phyloP scores from a whole-genome alignment of 345 rosid species.

The Orychophragmus violaceus region DNA sequence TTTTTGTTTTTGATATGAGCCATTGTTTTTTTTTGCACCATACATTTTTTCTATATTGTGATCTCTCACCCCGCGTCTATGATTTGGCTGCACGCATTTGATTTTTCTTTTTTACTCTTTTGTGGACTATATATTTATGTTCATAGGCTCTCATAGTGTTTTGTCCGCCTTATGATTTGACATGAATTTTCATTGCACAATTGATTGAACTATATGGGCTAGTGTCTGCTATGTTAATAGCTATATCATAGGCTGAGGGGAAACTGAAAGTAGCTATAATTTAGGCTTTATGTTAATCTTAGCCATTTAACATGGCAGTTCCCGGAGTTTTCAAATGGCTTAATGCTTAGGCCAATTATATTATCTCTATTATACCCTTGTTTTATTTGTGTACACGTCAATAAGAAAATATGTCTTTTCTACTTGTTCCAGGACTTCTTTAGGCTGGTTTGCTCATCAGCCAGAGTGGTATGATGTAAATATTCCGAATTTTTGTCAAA shows the following conservation, averaged over 20 bases:
- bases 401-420: slow-evolving; percentile 16
- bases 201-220: slow-evolving; percentile 1
- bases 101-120: background rate
- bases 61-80: slow-evolving; percentile 9
- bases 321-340: background rate
- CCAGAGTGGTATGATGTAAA: slow-evolving; percentile 83
- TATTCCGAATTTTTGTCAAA: slow-evolving; percentile 57
- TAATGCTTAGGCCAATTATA: background rate
- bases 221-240: slow-evolving; percentile 3
- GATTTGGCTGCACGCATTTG: background rate
- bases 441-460: slow-evolving; percentile 98
- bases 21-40: background rate
- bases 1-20: background rate
- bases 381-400: slow-evolving; percentile 5
- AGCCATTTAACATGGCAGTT: slow-evolving; percentile 1
- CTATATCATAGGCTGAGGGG: slow-evolving; percentile 1
- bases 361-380: background rate
- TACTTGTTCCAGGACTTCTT: slow-evolving; percentile 62
- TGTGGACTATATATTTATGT: background rate
- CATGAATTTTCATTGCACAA: slow-evolving; percentile 3
- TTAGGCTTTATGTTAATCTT: background rate
- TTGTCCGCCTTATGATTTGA: slow-evolving; percentile 5
- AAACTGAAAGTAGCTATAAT: slow-evolving; percentile 8
- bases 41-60: slow-evolving; percentile 5
- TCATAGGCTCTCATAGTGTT: slow-evolving; percentile 9